phyloP scores from a whole-genome alignment of 805 yeast species.

The Metschnikowia sp. region DNA sequence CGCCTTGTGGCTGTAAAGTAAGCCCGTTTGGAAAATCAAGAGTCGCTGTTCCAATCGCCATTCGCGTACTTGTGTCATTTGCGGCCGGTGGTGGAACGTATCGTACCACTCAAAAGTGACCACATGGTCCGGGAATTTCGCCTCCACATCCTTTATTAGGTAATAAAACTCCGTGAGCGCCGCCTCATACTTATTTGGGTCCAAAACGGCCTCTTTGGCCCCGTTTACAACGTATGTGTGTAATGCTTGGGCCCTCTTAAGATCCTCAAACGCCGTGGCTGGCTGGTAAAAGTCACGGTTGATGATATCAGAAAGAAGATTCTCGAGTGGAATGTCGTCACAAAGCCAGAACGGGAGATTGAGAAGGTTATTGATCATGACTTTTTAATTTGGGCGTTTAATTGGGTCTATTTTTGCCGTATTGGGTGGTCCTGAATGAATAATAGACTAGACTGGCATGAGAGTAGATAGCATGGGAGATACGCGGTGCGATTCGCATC shows the following conservation, averaged over 20 bases:
- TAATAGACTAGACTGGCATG: too few species aligned
- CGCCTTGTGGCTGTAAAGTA: slow-evolving; percentile 59
- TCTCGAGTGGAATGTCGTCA: slow-evolving; percentile 7
- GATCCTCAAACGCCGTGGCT: slow-evolving; percentile 33
- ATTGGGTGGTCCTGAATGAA: too few species aligned
- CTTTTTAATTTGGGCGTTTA: too few species aligned
- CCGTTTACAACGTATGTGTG: slow-evolving; percentile 39
- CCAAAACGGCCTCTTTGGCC: slow-evolving; percentile 26
- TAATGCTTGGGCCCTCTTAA: slow-evolving; percentile 40
- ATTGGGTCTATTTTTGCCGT: too few species aligned
- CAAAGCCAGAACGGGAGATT: slow-evolving; percentile 6
- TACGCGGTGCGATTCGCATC: too few species aligned
- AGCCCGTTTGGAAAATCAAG: slow-evolving; percentile 65
- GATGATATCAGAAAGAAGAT: slow-evolving; percentile 42
- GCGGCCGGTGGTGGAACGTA: slow-evolving; percentile 38
- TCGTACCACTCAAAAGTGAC: slow-evolving; percentile 71
- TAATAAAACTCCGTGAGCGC: slow-evolving; percentile 45
- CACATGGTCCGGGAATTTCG: slow-evolving; percentile 63
- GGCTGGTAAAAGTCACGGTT: slow-evolving; percentile 44
- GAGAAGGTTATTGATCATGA: slow-evolving; percentile 10
- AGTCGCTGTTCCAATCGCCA: slow-evolving; percentile 50
- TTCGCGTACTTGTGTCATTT: not conserved
- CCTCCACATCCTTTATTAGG: slow-evolving; percentile 40
- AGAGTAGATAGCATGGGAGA: too few species aligned
- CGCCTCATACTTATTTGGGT: slow-evolving; percentile 18